A percentile compares a stretch with the other conserved stretches of the same genome.
phyloP scores from a whole-genome alignment of 768 basidiomycete genomes.

The Sporobolomyces phaffii region DNA sequence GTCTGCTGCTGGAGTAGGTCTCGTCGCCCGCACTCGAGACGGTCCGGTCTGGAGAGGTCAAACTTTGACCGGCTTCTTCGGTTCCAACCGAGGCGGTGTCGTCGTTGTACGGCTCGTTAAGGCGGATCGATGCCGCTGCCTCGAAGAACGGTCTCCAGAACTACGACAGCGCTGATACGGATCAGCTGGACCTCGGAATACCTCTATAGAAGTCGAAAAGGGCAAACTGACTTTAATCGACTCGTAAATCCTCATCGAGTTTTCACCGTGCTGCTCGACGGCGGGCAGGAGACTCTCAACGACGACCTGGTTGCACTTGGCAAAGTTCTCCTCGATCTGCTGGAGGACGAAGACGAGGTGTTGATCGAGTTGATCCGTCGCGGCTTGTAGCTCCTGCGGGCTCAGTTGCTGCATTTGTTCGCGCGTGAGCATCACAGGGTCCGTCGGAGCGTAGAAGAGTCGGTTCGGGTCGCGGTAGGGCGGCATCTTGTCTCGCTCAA shows the following conservation, averaged over 20 bases:
- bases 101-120: conserved; percentile 52
- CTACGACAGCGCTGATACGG: conserved; percentile 48
- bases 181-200: neutral
- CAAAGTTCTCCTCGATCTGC: conserved; percentile 90
- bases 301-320: conserved; percentile 77
- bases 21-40: conserved; percentile 20
- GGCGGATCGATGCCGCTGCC: conserved; percentile 78
- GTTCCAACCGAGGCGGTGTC: conserved; percentile 62
- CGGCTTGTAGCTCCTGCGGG: conserved; percentile 44
- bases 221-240: conserved; percentile 67
- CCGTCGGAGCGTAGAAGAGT: conserved; percentile 25
- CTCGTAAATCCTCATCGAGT: conserved; percentile 79
- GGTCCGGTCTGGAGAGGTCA: conserved; percentile 14
- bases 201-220: neutral
- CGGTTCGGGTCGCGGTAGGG: conserved; percentile 27
- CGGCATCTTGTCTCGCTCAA: neutral
- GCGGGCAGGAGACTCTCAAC: conserved; percentile 75
- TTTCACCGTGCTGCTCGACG: conserved; percentile 80
- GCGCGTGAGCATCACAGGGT: conserved; percentile 28
- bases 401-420: conserved; percentile 22
- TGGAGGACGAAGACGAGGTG: conserved; percentile 86
- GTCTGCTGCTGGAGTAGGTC: conserved; percentile 10
- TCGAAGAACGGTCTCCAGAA: conserved; percentile 98
- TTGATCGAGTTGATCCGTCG: conserved; percentile 84
- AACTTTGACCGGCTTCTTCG: conserved; percentile 50